Evolutionary conservation across 768 basidiomycete genomes (phyloP).

Genomic region (Hemileccinum impolitum): DNA sequence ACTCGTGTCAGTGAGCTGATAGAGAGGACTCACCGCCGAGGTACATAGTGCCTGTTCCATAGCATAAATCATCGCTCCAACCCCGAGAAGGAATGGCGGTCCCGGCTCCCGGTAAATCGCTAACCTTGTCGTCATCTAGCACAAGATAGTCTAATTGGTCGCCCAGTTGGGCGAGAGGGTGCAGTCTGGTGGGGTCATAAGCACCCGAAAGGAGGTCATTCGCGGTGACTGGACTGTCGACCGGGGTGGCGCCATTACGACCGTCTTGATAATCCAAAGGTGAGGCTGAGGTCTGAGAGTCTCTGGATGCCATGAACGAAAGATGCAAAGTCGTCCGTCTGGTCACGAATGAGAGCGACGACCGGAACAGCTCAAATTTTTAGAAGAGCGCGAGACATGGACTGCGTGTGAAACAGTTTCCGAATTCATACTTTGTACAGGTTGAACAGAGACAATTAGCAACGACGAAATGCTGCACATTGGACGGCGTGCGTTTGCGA

Average conservation of each 20-base stretch:
- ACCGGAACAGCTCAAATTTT: slow-evolving; percentile 25
- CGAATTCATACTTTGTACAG: slow-evolving; percentile 2
- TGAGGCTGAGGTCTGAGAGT: slow-evolving; percentile 20
- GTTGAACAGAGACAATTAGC: slow-evolving; percentile 30
- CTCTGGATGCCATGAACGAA: slow-evolving; percentile 28
- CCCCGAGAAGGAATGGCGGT: slow-evolving; percentile 94
- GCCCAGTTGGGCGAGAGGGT: slow-evolving; percentile 89
- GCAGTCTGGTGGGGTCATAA: slow-evolving; percentile 89
- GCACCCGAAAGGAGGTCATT: slow-evolving; percentile 82
- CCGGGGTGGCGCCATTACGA: slow-evolving; percentile 26
- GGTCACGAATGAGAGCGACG: slow-evolving; percentile 19
- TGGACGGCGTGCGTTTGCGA: slow-evolving; percentile 23
- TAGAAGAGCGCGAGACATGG: slow-evolving; percentile 24
- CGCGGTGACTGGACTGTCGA: slow-evolving; percentile 69
- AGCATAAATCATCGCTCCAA: slow-evolving; percentile 99
- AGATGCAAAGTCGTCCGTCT: slow-evolving; percentile 4
- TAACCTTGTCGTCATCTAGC: slow-evolving; percentile 95
- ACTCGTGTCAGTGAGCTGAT: slow-evolving; percentile 48
- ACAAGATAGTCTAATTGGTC: slow-evolving; percentile 94
- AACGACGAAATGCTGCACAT: slow-evolving; percentile 14
- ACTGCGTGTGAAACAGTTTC: slow-evolving; percentile 20
- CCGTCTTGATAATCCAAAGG: slow-evolving; percentile 43
- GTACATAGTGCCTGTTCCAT: slow-evolving; percentile 99
- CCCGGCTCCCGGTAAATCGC: slow-evolving; percentile 80
- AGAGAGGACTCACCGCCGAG: slow-evolving; percentile 84